phyloP scores from a whole-genome alignment of 2,329 filamentous ascomycete species.

The Arthrinium phaeospermum region DNA sequence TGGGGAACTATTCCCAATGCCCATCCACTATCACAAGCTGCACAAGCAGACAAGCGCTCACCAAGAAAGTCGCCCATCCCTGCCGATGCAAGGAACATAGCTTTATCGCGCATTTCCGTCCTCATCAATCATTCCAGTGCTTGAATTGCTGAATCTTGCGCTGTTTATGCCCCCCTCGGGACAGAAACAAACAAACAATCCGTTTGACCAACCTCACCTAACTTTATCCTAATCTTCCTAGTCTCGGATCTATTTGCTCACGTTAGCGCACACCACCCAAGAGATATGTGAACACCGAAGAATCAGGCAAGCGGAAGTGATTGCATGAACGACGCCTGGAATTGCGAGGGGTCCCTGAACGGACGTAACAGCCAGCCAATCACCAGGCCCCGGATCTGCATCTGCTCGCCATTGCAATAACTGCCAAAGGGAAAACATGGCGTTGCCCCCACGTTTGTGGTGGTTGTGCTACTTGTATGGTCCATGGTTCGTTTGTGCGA shows the following conservation, averaged over 20 bases:
- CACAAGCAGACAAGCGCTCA: slow-evolving; percentile 2
- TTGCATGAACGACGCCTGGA: slow-evolving; percentile 2
- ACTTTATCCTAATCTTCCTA: neutral
- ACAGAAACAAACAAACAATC: neutral
- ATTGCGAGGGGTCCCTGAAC: neutral
- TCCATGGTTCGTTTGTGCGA: slow-evolving; percentile 4
- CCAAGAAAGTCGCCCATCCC: neutral
- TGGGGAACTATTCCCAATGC: neutral
- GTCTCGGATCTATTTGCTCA: neutral
- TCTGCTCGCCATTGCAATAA: neutral
- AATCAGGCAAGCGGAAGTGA: neutral
- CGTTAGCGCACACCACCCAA: neutral
- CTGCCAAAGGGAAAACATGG: neutral
- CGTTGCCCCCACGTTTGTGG: slow-evolving; percentile 2
- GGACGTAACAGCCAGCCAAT: slow-evolving; percentile 6
- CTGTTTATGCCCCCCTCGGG: neutral
- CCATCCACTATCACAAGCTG: slow-evolving; percentile 14
- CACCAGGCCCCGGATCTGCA: neutral
- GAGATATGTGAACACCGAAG: neutral
- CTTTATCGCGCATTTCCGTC: slow-evolving; percentile 14
- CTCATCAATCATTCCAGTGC: neutral
- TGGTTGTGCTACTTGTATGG: slow-evolving; percentile 1
- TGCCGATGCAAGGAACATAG: slow-evolving; percentile 17
- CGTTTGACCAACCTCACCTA: neutral
- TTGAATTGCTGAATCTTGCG: neutral